Base-by-base conservation (phyloP, 805 yeast genomes). In the Saturnispora diversa region DNA sequence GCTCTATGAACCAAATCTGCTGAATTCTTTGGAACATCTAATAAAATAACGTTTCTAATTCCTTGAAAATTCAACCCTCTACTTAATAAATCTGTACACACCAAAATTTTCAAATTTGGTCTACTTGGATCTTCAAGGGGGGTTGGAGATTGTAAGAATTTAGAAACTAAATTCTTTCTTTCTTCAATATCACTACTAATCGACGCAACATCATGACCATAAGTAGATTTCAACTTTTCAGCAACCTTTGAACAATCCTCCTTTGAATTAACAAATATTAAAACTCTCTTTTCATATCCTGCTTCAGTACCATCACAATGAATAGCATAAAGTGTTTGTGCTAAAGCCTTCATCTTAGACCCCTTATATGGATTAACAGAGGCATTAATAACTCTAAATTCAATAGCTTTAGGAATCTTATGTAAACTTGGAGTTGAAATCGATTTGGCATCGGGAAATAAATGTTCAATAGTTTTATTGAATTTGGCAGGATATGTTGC, bases 401-500 rank as follows among this genome's bases (percentile, higher is more conserved):
- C 80, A 43, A 88, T 74, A 28, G 77, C 73, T 34, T 75, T 70
- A 1, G 96, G 95, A n/a, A 92, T 63, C 53, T 80, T 78, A 60
- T 90, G 98, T 36, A 92, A 65, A 24, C 79, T 70, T 7, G 96
- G 94, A 1, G 96, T 78, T 2, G 83, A 75, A 12, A 87, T 75
- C 2, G 82, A 69, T 15, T 69, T 65, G 12, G 77, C 67, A n/a
- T 70, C 65, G 0, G 94, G 94, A 59, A 79, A 87, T 23, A 78
- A 52, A 31, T 64, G 65, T 4, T 66, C 58, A 41, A 88, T 61
- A 1, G 81, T 72, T 40, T 72, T 71, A 42, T 80, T 79, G 54
- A 87, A 85, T 44, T 75, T 78, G 23, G 74, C 71, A 1, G 97
- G 94, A 25, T 92, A 80, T 0, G 98, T 90, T 0, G 97, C 97